These are phyloP conservation scores for Talaromyces pinophilus DNA, from an alignment of 2,329 filamentous ascomycete species.

Conservation along the genomic window DNA sequence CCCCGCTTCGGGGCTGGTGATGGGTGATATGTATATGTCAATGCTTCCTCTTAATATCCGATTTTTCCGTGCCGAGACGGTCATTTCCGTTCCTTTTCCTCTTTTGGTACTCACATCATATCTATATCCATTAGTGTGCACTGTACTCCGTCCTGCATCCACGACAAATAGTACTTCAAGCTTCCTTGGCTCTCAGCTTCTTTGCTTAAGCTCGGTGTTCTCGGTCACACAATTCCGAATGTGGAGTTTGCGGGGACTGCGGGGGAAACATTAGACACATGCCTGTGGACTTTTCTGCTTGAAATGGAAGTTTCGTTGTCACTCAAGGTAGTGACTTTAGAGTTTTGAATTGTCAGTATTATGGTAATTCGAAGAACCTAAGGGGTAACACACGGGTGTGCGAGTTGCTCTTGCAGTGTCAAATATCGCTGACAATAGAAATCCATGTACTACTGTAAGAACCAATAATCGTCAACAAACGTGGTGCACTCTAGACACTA, in stretches of 20 bases:
- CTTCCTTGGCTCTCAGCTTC: neutral
- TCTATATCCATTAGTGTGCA: conserved; percentile 28
- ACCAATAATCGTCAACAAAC: neutral
- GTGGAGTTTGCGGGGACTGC: neutral
- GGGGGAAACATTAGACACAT: neutral
- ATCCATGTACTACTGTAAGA: neutral
- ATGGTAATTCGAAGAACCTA: neutral
- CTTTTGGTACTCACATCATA: too few species aligned
- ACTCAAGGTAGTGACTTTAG: neutral
- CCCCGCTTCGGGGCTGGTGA: too few species aligned
- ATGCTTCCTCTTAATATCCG: too few species aligned
- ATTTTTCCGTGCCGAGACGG: too few species aligned
- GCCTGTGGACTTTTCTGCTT: neutral
- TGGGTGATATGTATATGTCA: too few species aligned
- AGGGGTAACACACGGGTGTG: neutral
- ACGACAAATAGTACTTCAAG: neutral
- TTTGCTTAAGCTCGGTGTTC: neutral
- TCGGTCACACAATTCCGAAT: neutral
- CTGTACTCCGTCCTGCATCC: neutral
- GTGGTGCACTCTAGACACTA: neutral
- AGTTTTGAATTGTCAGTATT: neutral
- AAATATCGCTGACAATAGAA: neutral
- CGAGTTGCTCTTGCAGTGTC: neutral
- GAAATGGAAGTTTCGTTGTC: neutral
- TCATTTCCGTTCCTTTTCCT: too few species aligned